A percentile compares a stretch with the other conserved stretches of the same genome.
Evolutionary conservation across 2,329 filamentous ascomycete genomes (phyloP).

Genomic region (Rhinocladiella similis): DNA sequence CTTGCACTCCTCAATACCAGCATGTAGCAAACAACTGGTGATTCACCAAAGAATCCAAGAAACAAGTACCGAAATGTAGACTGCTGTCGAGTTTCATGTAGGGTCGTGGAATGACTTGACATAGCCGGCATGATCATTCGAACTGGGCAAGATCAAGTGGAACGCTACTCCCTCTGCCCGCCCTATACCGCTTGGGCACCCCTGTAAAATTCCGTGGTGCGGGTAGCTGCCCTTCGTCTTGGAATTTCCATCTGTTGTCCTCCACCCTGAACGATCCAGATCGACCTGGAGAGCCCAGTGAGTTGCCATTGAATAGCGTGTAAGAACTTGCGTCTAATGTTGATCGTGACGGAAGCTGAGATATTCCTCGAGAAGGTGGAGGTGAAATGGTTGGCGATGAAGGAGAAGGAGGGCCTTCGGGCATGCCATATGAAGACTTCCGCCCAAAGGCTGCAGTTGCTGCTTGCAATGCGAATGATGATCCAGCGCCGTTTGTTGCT

Average conservation of each 20-base stretch:
- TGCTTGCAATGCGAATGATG: slow-evolving; percentile 59
- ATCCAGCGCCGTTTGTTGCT: slow-evolving; percentile 33
- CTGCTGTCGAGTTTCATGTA: neutral
- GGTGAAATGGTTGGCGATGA: slow-evolving; percentile 39
- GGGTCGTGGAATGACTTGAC: neutral
- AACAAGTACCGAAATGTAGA: neutral
- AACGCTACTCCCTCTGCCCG: slow-evolving; percentile 90
- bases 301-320: slow-evolving; percentile 66
- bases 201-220: slow-evolving; percentile 80
- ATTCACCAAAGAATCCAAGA: neutral
- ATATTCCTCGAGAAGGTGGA: slow-evolving; percentile 45
- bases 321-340: slow-evolving; percentile 76
- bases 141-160: slow-evolving; percentile 69
- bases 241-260: slow-evolving; percentile 83
- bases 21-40: too few species aligned
- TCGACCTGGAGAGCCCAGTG: slow-evolving; percentile 19
- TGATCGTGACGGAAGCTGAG: slow-evolving; percentile 50
- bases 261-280: slow-evolving; percentile 52
- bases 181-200: slow-evolving; percentile 77
- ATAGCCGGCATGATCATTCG: slow-evolving; percentile 9
- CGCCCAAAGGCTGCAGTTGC: slow-evolving; percentile 58
- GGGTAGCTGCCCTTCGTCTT: slow-evolving; percentile 76
- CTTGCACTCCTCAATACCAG: too few species aligned
- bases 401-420: slow-evolving; percentile 44
- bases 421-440: slow-evolving; percentile 33